A percentile compares a stretch with the other conserved stretches of the same genome.
These are phyloP conservation scores for Truncatella angustata DNA, from an alignment of 2,329 filamentous ascomycete genomes.

Conservation along the genomic window DNA sequence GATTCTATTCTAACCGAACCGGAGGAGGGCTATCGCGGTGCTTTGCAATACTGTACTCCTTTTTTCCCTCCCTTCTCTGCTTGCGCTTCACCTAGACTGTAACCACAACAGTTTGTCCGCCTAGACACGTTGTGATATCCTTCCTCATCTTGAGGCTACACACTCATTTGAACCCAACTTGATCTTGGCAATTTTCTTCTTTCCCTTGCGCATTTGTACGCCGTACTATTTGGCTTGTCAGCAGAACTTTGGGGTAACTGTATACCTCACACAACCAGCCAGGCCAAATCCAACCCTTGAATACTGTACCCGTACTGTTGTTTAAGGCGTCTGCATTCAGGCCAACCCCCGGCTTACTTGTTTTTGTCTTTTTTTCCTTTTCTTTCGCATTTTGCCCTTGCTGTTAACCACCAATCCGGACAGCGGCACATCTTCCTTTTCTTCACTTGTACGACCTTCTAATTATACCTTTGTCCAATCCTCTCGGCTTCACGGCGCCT, in stretches of 20 bases:
- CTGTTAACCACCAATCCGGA: neutral
- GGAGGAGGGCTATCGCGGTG: too few species aligned
- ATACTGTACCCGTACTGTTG: neutral
- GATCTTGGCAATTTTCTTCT: too few species aligned
- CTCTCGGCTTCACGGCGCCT: too few species aligned
- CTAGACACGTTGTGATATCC: neutral
- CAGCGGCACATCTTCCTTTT: neutral
- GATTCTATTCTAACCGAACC: too few species aligned
- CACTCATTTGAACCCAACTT: neutral
- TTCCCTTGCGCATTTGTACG: too few species aligned
- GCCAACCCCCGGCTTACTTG: neutral
- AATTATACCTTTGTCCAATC: neutral
- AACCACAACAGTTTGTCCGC: neutral
- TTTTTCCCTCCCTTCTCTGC: neutral
- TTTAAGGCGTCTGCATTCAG: neutral
- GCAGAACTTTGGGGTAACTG: too few species aligned
- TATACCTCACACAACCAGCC: too few species aligned
- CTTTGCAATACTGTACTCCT: neutral
- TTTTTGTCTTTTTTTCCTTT: neutral
- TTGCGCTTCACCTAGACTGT: neutral
- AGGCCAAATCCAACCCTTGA: neutral
- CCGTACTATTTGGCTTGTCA: too few species aligned
- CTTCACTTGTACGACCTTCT: slow-evolving; percentile 1
- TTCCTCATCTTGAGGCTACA: slow-evolving; percentile 1
- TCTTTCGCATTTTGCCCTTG: neutral